Evolutionary conservation across 1,284 basidiomycete genomes (phyloP), one percentile per base, ranked within the genome.

Genomic region (Boletus hoseneyae): DNA sequence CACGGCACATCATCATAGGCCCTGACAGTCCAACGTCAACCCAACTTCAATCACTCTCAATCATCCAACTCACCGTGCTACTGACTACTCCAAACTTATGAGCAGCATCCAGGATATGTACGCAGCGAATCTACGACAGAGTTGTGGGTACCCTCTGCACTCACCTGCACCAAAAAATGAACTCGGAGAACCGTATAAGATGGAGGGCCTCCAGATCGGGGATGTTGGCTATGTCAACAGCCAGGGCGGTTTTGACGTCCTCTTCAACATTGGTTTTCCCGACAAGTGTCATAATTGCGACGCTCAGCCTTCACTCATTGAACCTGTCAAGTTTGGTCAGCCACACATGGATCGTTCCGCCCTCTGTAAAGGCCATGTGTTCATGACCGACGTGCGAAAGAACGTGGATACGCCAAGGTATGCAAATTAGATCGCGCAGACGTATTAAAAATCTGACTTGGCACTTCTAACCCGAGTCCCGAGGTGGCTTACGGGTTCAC

Each of bases 111-210:
- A 23, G 6, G 40, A 50, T 18, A 10, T 43, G 10, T 56, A 56
- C 6, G 53, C 43, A 27, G 32, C 29, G 10, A 47, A 55, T n/a
- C 39, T 52, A 23, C 35, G 33, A 16, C 53, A 52, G n/a, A 15
- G 16, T 23, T 9, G 3, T 1, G 54, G 54, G 16, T 55, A 55
- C 32, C 54, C 54, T 27, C 21, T 55, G 34, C 33, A 49, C n/a
- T 16, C 15, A 15, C 54, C 54, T 6, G 32, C 19, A 11, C 49
- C 54, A 19, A 30, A 15, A 6, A 36, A 30, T 23, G 18, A 15
- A 9, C 39, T 46, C n/a, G 12, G 10, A n/a, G 15, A 36, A n/a
- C 30, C 21, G 1, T 38, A 47, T 5, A n/a, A 9, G 15, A 16
- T 19, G 5, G 36, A 44, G 0, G 54, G 54, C 3, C 36, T 53